Evolutionary conservation across 306 rosid species (phyloP).

Genomic region (Castanea mollissima): DNA sequence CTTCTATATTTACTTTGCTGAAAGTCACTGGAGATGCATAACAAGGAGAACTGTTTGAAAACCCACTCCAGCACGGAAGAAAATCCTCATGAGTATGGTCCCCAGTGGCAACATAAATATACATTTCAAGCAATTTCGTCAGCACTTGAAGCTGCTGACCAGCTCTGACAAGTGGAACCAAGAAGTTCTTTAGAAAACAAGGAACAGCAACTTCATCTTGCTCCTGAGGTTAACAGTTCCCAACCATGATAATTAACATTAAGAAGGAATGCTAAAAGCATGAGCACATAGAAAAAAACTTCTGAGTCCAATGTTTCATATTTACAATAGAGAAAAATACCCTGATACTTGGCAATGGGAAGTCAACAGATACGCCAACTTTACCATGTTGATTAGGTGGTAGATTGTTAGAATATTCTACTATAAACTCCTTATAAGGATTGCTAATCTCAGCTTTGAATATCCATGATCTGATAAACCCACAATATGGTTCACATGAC

Average conservation of each 20-base stretch:
- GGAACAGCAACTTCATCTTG: conserved; percentile 78
- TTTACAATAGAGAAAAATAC: conserved; percentile 42
- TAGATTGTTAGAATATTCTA: conserved; percentile 43
- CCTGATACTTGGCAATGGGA: conserved; percentile 56
- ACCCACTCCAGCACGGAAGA: conserved; percentile 85
- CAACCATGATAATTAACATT: conserved; percentile 32
- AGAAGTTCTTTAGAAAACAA: conserved; percentile 60
- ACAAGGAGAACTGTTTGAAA: conserved; percentile 48
- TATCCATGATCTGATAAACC: conserved; percentile 89
- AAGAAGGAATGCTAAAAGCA: conserved; percentile 20
- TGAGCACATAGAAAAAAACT: conserved; percentile 19
- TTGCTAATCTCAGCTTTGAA: conserved; percentile 91
- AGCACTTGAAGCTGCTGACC: conserved; percentile 96
- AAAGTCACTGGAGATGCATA: conserved; percentile 62
- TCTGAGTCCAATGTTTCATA: conserved; percentile 2
- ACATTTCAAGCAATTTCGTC: conserved; percentile 78
- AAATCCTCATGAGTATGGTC: conserved; percentile 61
- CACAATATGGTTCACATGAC: conserved; percentile 87
- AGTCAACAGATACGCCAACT: conserved; percentile 44
- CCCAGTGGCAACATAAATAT: conserved; percentile 53
- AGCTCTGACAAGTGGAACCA: conserved; percentile 87
- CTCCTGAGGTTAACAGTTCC: conserved; percentile 54
- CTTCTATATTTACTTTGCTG: conserved; percentile 54
- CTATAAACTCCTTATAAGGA: conserved; percentile 85
- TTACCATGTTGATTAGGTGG: conserved; percentile 35